Evolutionary conservation across 345 rosid species (phyloP).

Genomic region (Corymbia maculata): DNA sequence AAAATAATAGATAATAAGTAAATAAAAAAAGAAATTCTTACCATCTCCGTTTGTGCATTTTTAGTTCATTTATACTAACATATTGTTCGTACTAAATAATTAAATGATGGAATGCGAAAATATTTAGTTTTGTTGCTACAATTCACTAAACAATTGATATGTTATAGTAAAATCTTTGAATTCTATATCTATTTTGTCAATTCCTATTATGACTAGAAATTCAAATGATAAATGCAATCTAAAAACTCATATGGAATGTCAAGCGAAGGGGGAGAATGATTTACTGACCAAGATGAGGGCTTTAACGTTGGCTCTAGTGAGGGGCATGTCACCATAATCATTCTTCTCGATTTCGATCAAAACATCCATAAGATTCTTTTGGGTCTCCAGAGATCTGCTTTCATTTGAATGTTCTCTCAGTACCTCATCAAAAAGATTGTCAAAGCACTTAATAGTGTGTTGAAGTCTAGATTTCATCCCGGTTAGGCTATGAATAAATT

Average conservation of each 20-base stretch:
- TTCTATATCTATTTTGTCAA: too few species aligned
- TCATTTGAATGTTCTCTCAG: conserved; percentile 14
- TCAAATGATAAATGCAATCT: not conserved
- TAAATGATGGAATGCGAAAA: too few species aligned
- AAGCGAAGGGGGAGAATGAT: not conserved
- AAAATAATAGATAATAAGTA: too few species aligned
- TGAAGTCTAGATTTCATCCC: conserved; percentile 26
- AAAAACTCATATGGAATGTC: not conserved
- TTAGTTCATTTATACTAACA: too few species aligned
- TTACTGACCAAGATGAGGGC: conserved; percentile 34
- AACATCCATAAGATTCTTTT: conserved; percentile 21
- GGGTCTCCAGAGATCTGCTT: not conserved
- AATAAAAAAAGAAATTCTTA: too few species aligned
- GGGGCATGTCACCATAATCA: conserved; percentile 11
- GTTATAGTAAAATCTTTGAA: too few species aligned
- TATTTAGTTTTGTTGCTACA: too few species aligned
- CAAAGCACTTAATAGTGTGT: conserved; percentile 14
- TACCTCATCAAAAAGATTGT: conserved; percentile 17
- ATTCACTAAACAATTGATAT: too few species aligned
- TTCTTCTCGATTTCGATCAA: conserved; percentile 16
- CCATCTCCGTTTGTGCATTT: too few species aligned
- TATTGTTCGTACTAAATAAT: too few species aligned
- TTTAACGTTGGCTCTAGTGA: conserved; percentile 26
- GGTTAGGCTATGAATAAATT: conserved; percentile 21
- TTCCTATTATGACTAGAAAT: too few species aligned